Conservation (phyloP, 2,329 filamentous ascomycete species). For the Colletotrichum magnum region DNA sequence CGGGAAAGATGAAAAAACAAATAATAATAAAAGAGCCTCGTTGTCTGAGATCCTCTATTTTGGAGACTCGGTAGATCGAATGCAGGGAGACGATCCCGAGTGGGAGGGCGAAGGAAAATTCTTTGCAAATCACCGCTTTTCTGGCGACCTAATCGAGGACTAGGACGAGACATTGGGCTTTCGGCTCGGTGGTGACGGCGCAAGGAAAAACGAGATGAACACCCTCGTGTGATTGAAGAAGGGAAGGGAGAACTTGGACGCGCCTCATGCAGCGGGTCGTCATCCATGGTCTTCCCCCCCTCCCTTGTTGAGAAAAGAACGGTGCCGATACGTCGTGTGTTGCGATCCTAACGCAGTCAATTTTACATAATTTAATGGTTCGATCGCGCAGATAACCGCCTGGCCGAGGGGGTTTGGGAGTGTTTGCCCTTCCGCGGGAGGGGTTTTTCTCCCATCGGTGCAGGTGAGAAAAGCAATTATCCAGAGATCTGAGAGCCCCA, state of each 20-base stretch:
- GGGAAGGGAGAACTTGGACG: slow-evolving; percentile 19
- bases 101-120: slow-evolving; percentile 14
- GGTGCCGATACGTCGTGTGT: slow-evolving; percentile 10
- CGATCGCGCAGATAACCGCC: slow-evolving; percentile 25
- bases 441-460: slow-evolving; percentile 16
- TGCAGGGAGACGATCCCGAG: slow-evolving; percentile 31
- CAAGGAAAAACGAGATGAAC: slow-evolving; percentile 11
- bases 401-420: neutral
- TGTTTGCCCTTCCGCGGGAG: neutral
- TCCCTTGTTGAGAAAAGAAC: slow-evolving; percentile 41
- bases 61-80: slow-evolving; percentile 35
- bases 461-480: slow-evolving; percentile 33
- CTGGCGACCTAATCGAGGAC: neutral
- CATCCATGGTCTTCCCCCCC: slow-evolving; percentile 18
- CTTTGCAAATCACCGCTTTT: slow-evolving; percentile 14
- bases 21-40: slow-evolving; percentile 20
- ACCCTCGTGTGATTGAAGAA: slow-evolving; percentile 39
- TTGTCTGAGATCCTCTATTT: slow-evolving; percentile 30
- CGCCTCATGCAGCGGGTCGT: slow-evolving; percentile 13
- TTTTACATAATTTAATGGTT: slow-evolving; percentile 18
- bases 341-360: neutral
- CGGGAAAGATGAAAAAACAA: slow-evolving; percentile 17
- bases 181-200: slow-evolving; percentile 5
- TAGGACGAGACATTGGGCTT: slow-evolving; percentile 33
- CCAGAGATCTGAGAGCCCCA: slow-evolving; percentile 34